These are phyloP conservation scores for Cladosporium cucumerinum DNA, from an alignment of 2,329 filamentous ascomycete genomes.

Conservation along the genomic window DNA sequence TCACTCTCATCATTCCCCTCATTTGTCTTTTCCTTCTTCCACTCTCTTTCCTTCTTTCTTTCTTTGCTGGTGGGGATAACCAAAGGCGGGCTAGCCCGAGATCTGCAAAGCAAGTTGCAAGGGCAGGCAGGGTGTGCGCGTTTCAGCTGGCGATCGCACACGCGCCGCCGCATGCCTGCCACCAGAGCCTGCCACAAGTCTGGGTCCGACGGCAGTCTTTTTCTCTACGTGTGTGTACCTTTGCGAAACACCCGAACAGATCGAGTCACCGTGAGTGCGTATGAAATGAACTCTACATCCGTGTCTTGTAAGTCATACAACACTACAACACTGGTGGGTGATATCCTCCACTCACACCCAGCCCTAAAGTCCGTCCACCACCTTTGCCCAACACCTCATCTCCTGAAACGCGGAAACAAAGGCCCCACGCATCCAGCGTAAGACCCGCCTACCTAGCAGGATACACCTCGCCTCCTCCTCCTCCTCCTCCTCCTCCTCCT, in stretches of 20 bases:
- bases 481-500: too few species aligned
- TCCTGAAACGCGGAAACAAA: neutral
- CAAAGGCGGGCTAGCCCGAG: neutral
- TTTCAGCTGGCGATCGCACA: neutral
- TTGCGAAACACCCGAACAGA: neutral
- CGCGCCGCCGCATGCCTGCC: neutral
- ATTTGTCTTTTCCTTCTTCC: neutral
- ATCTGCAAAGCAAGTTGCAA: neutral
- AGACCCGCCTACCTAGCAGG: neutral
- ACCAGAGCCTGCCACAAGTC: neutral
- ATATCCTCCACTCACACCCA: neutral
- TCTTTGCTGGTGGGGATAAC: neutral
- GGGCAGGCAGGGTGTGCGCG: neutral
- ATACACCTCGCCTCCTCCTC: neutral
- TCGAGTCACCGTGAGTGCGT: neutral
- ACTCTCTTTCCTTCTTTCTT: neutral
- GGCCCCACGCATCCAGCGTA: neutral
- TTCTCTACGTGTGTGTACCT: too few species aligned
- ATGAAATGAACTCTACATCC: neutral
- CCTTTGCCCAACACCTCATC: constrained; percentile 5
- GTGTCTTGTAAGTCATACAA: neutral
- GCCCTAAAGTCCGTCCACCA: neutral
- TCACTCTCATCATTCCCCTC: neutral
- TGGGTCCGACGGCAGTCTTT: neutral
- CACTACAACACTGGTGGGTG: too few species aligned